Evolutionary conservation across 768 basidiomycete species (phyloP).

Genomic region (Mycena vulgaris): DNA sequence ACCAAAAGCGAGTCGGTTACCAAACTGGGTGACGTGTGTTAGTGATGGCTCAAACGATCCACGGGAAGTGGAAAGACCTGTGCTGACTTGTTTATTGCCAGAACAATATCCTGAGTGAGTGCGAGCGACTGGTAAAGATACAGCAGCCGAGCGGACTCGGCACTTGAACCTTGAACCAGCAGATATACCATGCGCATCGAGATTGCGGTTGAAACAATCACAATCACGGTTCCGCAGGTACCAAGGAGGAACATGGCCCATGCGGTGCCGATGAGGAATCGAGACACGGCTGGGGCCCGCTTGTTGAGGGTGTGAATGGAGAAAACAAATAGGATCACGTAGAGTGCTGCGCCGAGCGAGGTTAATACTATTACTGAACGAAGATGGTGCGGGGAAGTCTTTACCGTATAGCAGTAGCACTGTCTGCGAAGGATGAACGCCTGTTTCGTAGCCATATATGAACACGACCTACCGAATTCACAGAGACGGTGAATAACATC

Average conservation of each 20-base stretch:
- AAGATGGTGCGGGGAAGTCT: background rate
- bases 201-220: background rate
- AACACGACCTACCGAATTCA: slow-evolving; percentile 13
- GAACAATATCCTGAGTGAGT: slow-evolving; percentile 22
- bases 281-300: background rate
- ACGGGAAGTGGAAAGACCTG: background rate
- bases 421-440: background rate
- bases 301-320: slow-evolving; percentile 11
- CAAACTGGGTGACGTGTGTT: background rate
- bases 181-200: slow-evolving; percentile 19
- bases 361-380: background rate
- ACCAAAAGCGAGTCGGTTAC: slow-evolving; percentile 25
- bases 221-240: background rate
- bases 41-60: background rate
- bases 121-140: slow-evolving; percentile 7
- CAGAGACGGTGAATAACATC: slow-evolving; percentile 20
- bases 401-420: slow-evolving; percentile 21
- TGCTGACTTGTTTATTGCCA: slow-evolving; percentile 19
- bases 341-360: slow-evolving; percentile 14
- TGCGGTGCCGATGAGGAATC: slow-evolving; percentile 26
- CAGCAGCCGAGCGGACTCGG: background rate
- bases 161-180: background rate
- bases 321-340: slow-evolving; percentile 14
- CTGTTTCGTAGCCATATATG: background rate
- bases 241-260: slow-evolving; percentile 21